Evolutionary conservation across 495 filamentous ascomycete genomes (phyloP).

Genomic region (Daldinia loculata): DNA sequence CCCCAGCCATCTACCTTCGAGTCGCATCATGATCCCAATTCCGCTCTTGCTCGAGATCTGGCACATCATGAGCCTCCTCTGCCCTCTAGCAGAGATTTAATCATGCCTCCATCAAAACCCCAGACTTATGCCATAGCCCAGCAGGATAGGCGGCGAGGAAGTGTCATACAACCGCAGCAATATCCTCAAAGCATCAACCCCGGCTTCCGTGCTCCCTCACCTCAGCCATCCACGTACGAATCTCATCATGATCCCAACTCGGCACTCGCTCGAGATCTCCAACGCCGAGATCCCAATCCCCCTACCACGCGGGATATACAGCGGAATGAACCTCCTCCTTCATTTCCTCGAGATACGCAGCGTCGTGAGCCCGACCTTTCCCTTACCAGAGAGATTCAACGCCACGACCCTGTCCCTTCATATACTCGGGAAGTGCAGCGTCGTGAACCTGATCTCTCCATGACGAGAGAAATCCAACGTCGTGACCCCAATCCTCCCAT

Average conservation of each 20-base stretch:
- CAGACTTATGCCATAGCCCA: slow-evolving; percentile 2
- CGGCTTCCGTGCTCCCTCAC: slow-evolving; percentile 75
- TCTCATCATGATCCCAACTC: slow-evolving; percentile 87
- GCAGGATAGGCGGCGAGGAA: slow-evolving; percentile 7
- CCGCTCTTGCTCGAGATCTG: slow-evolving; percentile 70
- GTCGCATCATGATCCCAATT: slow-evolving; percentile 85
- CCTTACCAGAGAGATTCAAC: slow-evolving; percentile 17
- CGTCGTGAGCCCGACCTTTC: slow-evolving; percentile 6
- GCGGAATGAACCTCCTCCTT: background rate
- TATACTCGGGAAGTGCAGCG: slow-evolving; percentile 22
- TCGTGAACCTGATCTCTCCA: slow-evolving; percentile 5
- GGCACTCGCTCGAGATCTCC: slow-evolving; percentile 58
- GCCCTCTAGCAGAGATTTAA: slow-evolving; percentile 62
- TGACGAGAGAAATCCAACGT: slow-evolving; percentile 18
- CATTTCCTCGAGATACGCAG: slow-evolving; percentile 15
- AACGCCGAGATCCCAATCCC: slow-evolving; percentile 25
- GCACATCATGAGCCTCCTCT: slow-evolving; percentile 61
- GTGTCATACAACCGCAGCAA: slow-evolving; percentile 48
- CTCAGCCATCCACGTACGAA: slow-evolving; percentile 78
- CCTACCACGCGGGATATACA: slow-evolving; percentile 23
- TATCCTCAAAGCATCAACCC: slow-evolving; percentile 95
- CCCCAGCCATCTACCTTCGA: slow-evolving; percentile 82
- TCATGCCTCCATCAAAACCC: slow-evolving; percentile 63
- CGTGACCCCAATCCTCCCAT: slow-evolving; percentile 10
- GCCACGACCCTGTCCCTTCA: slow-evolving; percentile 16